phyloP scores from a whole-genome alignment of 345 rosid genomes.

The Zanthoxylum bungeanum region DNA sequence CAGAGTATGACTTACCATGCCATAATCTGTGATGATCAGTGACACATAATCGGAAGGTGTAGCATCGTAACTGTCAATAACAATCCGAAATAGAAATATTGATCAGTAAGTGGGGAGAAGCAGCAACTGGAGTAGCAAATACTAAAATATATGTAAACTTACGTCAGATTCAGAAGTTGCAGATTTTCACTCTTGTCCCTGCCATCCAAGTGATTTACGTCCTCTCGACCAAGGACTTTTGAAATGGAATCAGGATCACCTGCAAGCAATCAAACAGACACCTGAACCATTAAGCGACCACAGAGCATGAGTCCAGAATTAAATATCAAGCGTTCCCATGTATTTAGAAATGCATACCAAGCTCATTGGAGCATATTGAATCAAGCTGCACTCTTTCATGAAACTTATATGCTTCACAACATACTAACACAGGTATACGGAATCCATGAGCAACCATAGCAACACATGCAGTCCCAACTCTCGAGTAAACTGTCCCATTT shows the following conservation, averaged over 20 bases:
- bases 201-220: slow-evolving; percentile 55
- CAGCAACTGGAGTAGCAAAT: slow-evolving; percentile 1
- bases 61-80: slow-evolving; percentile 72
- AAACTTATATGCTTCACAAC: slow-evolving; percentile 96
- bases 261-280: slow-evolving; percentile 25
- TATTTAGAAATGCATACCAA: slow-evolving; percentile 49
- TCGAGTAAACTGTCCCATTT: slow-evolving; percentile 93
- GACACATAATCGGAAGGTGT: slow-evolving; percentile 91
- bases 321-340: not conserved
- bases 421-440: slow-evolving; percentile 78
- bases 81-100: slow-evolving; percentile 6
- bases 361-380: slow-evolving; percentile 93
- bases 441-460: slow-evolving; percentile 97
- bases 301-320: not conserved
- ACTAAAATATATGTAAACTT: slow-evolving; percentile 24
- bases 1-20: slow-evolving; percentile 65
- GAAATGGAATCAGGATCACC: slow-evolving; percentile 92
- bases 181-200: slow-evolving; percentile 53
- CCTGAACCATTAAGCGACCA: slow-evolving; percentile 5
- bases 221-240: slow-evolving; percentile 66
- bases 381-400: slow-evolving; percentile 96
- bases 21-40: slow-evolving; percentile 87
- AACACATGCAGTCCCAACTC: slow-evolving; percentile 93
- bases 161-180: slow-evolving; percentile 79
- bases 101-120: slow-evolving; percentile 18